Conservation (phyloP, 495 filamentous ascomycete genomes). For the Schizothecium vesticola region DNA sequence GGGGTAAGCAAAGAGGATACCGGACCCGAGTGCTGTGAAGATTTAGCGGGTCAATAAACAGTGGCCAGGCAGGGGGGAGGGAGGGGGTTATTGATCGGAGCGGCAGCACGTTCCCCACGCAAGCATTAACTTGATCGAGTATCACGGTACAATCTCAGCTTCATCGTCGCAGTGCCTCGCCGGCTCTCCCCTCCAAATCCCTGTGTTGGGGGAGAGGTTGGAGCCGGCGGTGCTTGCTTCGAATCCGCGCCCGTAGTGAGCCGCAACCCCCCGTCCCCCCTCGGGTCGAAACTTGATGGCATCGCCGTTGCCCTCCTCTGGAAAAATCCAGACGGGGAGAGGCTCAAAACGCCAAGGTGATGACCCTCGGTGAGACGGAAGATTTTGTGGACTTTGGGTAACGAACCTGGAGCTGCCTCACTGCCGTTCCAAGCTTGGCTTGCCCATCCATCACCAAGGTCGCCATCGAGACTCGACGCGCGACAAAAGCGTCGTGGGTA, state of each 20-base stretch:
- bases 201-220: slow-evolving; percentile 40
- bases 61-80: slow-evolving; percentile 21
- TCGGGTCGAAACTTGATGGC: background rate
- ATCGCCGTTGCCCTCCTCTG: background rate
- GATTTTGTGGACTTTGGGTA: slow-evolving; percentile 24
- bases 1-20: slow-evolving; percentile 71
- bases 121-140: slow-evolving; percentile 96
- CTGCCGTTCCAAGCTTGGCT: background rate
- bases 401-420: slow-evolving; percentile 23
- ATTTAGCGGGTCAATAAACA: slow-evolving; percentile 24
- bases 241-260: slow-evolving; percentile 82
- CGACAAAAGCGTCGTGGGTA: background rate
- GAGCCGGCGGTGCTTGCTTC: slow-evolving; percentile 40
- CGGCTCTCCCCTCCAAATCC: slow-evolving; percentile 26
- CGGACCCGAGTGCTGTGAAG: slow-evolving; percentile 64
- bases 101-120: slow-evolving; percentile 91
- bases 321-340: background rate
- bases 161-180: slow-evolving; percentile 42
- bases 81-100: slow-evolving; percentile 42
- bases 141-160: slow-evolving; percentile 87
- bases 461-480: background rate
- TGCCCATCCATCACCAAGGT: background rate
- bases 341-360: background rate
- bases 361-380: slow-evolving; percentile 1
- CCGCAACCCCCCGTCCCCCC: slow-evolving; percentile 44